These are phyloP conservation scores for Leptomonas pyrrhocoris DNA, from an alignment of 208 protist species.

Conservation along the genomic window DNA sequence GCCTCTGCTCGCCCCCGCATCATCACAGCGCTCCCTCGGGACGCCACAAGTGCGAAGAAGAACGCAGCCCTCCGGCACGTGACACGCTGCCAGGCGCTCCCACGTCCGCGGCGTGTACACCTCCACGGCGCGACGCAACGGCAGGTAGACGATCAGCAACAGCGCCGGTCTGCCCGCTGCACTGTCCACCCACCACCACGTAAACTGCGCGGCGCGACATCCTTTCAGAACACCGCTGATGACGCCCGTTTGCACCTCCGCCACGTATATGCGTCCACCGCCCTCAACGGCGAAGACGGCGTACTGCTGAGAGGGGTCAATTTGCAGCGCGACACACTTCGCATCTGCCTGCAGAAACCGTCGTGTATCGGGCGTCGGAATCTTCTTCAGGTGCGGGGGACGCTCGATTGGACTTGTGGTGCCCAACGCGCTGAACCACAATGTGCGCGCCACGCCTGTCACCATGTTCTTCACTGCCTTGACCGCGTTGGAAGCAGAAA, in stretches of 20 bases:
- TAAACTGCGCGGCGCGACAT: conserved; percentile 70
- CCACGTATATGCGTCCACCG: conserved; percentile 73
- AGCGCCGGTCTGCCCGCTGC: conserved; percentile 38
- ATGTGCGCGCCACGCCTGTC: conserved; percentile 40
- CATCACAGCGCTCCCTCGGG: conserved; percentile 2
- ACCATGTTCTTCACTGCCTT: conserved; percentile 57
- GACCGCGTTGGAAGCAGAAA: conserved; percentile 52
- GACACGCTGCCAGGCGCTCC: conserved; percentile 59
- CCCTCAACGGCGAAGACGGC: conserved; percentile 58
- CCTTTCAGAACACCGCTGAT: conserved; percentile 70
- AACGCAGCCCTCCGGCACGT: conserved; percentile 53
- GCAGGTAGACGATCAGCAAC: conserved; percentile 69
- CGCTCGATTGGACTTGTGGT: conserved; percentile 8
- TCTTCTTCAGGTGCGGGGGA: conserved; percentile 37
- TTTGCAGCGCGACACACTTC: conserved; percentile 45
- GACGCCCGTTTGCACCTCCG: conserved; percentile 50
- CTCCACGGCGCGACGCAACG: conserved; percentile 73
- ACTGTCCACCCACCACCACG: conserved; percentile 55
- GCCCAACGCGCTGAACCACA: conserved; percentile 43
- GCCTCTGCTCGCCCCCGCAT: not conserved
- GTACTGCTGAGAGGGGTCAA: conserved; percentile 78
- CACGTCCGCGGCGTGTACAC: conserved; percentile 66
- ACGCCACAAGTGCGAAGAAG: conserved; percentile 44
- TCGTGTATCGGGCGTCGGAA: conserved; percentile 23
- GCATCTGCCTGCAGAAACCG: conserved; percentile 63